Evolutionary conservation across 1,284 basidiomycete genomes (phyloP).

Genomic region (Sanghuangporus weigelae): DNA sequence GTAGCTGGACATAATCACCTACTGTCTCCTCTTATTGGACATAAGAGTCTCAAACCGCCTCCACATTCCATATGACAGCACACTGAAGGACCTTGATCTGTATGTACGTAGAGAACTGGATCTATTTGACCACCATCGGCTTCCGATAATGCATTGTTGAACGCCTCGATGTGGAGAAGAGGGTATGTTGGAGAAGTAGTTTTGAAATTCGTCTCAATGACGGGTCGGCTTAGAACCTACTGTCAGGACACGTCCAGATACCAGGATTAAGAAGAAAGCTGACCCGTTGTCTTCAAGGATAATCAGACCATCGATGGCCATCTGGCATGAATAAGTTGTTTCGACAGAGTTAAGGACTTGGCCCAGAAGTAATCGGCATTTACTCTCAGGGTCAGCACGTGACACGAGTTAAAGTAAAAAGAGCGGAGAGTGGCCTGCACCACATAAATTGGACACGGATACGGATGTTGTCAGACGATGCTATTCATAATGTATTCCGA

Average conservation of each 20-base stretch:
- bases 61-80: conserved; percentile 79
- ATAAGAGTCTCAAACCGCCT: conserved; percentile 70
- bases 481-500: no score
- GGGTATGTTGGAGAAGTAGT: conserved; percentile 75
- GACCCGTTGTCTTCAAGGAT: conserved; percentile 80
- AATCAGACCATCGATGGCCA: conserved; percentile 88
- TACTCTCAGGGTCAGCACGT: no score
- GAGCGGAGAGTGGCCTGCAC: no score
- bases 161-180: conserved; percentile 80
- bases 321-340: conserved; percentile 25
- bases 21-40: conserved; percentile 80
- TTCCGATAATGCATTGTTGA: conserved; percentile 68
- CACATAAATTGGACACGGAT: no score
- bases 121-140: conserved; percentile 45
- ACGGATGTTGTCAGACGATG: no score
- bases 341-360: background rate
- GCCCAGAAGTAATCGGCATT: no score
- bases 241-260: conserved; percentile 5
- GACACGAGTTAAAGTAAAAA: no score
- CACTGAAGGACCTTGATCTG: conserved; percentile 51
- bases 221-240: conserved; percentile 56
- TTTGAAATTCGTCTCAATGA: conserved; percentile 90
- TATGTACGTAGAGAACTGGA: conserved; percentile 63
- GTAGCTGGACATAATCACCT: conserved; percentile 26
- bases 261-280: conserved; percentile 25